These are phyloP conservation scores for Chalara sp. DNA, from an alignment of 2,329 filamentous ascomycete genomes.

Conservation along the genomic window DNA sequence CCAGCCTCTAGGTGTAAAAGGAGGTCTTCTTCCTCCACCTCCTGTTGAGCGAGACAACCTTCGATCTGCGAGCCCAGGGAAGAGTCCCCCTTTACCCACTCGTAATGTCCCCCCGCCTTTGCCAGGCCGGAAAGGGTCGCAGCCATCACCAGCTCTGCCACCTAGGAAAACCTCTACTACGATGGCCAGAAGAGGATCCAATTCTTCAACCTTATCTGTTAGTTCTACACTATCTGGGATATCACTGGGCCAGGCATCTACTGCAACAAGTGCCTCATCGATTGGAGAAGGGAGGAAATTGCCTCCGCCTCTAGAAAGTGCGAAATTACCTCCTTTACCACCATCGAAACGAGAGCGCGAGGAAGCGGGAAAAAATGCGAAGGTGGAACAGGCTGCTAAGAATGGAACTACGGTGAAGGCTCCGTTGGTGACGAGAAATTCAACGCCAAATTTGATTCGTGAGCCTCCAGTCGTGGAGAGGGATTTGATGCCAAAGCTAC, in stretches of 20 bases:
- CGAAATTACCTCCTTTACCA: conserved; percentile 51
- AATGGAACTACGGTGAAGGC: conserved; percentile 16
- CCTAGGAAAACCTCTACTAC: conserved; percentile 40
- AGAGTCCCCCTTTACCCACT: conserved; percentile 17
- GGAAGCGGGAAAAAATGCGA: conserved; percentile 32
- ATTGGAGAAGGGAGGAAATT: conserved; percentile 38
- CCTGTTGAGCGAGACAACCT: conserved; percentile 22
- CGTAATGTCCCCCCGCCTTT: conserved; percentile 20
- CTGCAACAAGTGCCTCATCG: conserved; percentile 40
- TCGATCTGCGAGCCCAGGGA: conserved; percentile 6
- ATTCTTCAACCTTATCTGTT: conserved; percentile 50
- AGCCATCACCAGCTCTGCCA: conserved; percentile 41
- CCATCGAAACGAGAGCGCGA: conserved; percentile 49
- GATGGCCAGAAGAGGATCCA: conserved; percentile 42
- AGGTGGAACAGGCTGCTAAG: conserved; percentile 34
- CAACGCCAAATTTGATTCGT: conserved; percentile 28
- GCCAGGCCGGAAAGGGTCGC: conserved; percentile 27
- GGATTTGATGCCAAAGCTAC: conserved; percentile 20
- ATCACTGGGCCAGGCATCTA: conserved; percentile 41
- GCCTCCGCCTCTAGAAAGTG: conserved; percentile 48
- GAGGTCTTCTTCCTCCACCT: conserved; percentile 22
- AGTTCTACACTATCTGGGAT: conserved; percentile 46
- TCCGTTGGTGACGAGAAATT: conserved; percentile 32
- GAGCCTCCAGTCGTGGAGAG: conserved; percentile 15
- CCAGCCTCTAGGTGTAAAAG: conserved; percentile 16